Evolutionary conservation across 306 rosid genomes (phyloP).

Genomic region (Adenanthera pavonina): DNA sequence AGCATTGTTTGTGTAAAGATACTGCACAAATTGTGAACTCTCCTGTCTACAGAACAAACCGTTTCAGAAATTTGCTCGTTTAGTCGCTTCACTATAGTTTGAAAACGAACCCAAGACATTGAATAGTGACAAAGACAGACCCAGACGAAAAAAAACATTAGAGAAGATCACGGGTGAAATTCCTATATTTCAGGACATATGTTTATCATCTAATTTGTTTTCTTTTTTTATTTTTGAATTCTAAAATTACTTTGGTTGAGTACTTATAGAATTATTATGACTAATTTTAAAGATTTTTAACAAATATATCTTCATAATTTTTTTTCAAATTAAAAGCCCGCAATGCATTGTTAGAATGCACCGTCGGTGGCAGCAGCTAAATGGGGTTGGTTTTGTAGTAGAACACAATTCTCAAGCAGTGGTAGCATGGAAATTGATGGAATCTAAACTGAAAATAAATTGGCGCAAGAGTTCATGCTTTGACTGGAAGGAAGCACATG

Average conservation of each 20-base stretch:
- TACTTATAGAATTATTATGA: too few relatives aligned
- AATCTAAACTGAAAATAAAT: constrained; percentile 38
- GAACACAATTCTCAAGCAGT: too few relatives aligned
- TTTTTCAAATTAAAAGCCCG: constrained; percentile 36
- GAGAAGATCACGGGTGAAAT: constrained; percentile 59
- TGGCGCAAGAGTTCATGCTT: constrained; percentile 44
- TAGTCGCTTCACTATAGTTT: constrained; percentile 27
- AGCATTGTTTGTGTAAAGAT: constrained; percentile 51
- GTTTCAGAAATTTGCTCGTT: constrained; percentile 40
- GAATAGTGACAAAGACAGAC: neutral
- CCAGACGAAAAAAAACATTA: neutral
- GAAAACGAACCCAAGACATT: constrained; percentile 47
- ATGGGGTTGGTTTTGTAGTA: constrained; percentile 7
- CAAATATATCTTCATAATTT: too few relatives aligned
- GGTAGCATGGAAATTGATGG: constrained; percentile 43
- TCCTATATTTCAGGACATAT: neutral
- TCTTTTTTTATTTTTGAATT: too few relatives aligned
- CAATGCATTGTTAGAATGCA: too few relatives aligned
- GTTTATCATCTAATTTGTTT: too few relatives aligned
- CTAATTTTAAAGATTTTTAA: neutral
- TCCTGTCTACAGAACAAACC: constrained; percentile 39
- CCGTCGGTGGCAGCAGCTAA: neutral
- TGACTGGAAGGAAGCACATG: constrained; percentile 71
- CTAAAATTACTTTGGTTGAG: too few relatives aligned
- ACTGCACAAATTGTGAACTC: constrained; percentile 43